Conservation (phyloP, 2,329 filamentous ascomycete genomes). For the Talaromyces sp. region DNA sequence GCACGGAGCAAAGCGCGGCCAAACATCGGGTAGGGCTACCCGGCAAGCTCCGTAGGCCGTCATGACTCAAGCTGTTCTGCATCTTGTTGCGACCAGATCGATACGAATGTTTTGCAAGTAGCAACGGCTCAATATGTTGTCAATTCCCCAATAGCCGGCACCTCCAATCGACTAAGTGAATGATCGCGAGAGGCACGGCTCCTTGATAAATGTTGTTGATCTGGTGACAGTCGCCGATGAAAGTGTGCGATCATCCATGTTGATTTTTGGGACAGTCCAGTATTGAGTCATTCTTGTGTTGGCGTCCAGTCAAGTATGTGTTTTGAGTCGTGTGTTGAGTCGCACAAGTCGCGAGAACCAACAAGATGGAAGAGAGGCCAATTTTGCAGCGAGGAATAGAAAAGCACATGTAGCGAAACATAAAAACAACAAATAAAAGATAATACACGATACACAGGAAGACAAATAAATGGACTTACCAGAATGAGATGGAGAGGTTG, state of each 20-base stretch:
- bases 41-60: constrained; percentile 9
- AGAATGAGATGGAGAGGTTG: constrained; percentile 11
- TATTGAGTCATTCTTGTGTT: background rate
- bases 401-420: background rate
- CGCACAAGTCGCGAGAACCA: background rate
- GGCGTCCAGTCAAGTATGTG: background rate
- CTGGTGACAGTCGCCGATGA: background rate
- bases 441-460: background rate
- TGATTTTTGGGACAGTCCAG: background rate
- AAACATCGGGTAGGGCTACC: constrained; percentile 9
- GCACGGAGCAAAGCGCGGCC: background rate
- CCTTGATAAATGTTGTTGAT: background rate
- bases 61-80: background rate
- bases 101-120: background rate
- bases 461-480: constrained; percentile 7
- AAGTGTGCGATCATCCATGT: background rate
- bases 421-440: background rate
- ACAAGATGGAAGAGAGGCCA: background rate
- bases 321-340: background rate
- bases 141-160: background rate
- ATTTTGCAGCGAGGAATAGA: background rate
- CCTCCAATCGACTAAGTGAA: background rate
- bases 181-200: background rate
- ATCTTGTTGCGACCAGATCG: background rate
- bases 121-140: background rate